Base-by-base conservation (phyloP, 2,329 filamentous ascomycete genomes). In the Cladobotryum mycophilum region DNA sequence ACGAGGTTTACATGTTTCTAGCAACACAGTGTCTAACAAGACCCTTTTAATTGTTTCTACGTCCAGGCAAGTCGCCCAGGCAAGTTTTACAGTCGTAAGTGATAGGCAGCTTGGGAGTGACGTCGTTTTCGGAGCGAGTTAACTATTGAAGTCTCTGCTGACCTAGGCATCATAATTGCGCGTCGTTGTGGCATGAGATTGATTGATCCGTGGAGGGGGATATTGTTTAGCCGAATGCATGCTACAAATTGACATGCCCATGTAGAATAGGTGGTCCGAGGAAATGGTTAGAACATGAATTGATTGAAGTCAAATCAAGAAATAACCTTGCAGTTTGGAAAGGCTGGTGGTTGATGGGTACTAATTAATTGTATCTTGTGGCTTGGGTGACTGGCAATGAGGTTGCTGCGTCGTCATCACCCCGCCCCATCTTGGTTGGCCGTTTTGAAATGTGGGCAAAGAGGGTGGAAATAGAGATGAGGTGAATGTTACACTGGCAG, bases 81-180 rank as follows among this genome's bases (percentile, higher is more conserved):
- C 25, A 30, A 30, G 25, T 2, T 30, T 30, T 30, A 30, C 25
- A 20, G 25, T 38, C 36, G 36, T 12, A 38, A 38, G 14, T 38
- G 12, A 38, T 34, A 51, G 49, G 49, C 45, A 51, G 17, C 2
- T 20, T 14, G 3, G 38, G 9, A n/a, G 43, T 51, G 49, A 51
- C 49, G 44, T 41, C 18, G 34, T 34, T 42, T 9, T 33, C 38
- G 18, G 37, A 11, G 36, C 37, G 15, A 20, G 18, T 34, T 34
- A 17, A 45, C 6, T 30, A 13, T 18, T 35, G 20, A 25, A 15
- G 15, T 20, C 17, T 35, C 14, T 14, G 20, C 25, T 30, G 25
- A 14, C 20, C 40, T 41, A 18, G 40, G 40, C 40, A 43, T 22
- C 12, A n/a, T 22, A 30, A 43, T 43, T 43, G 41, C 41, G 41